Evolutionary conservation across 2,329 filamentous ascomycete species (phyloP).

Genomic region (Trichoderma aggressivum): DNA sequence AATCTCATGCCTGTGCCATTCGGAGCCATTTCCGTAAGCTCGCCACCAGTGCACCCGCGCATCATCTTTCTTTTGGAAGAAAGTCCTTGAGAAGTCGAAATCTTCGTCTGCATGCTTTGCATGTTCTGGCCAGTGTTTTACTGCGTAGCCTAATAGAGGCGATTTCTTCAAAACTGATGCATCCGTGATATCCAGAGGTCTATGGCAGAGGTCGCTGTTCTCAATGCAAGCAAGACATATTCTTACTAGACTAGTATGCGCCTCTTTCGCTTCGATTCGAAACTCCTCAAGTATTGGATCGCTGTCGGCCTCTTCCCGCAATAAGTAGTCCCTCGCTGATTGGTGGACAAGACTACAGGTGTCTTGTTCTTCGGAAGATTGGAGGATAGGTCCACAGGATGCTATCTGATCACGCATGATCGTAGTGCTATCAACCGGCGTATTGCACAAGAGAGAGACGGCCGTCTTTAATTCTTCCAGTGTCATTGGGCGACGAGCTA

Average conservation of each 20-base stretch:
- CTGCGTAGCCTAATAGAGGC: not conserved
- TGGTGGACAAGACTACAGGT: not conserved
- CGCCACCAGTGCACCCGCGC: not conserved
- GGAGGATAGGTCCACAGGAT: not conserved
- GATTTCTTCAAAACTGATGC: not conserved
- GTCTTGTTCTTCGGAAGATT: no score
- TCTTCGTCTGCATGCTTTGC: not conserved
- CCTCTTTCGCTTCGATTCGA: not conserved
- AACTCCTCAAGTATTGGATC: not conserved
- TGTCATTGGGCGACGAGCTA: not conserved
- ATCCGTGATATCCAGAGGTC: not conserved
- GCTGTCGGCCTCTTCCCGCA: not conserved
- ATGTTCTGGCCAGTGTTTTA: not conserved
- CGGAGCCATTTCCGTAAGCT: not conserved
- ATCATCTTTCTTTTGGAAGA: not conserved
- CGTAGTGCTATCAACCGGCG: not conserved
- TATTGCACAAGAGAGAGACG: not conserved
- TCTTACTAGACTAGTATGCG: not conserved
- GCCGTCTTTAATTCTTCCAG: not conserved
- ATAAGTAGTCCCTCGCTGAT: not conserved
- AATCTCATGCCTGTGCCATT: rapidly evolving
- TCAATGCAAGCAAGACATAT: not conserved
- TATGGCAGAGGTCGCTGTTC: not conserved
- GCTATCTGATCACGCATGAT: not conserved
- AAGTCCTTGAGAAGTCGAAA: not conserved